phyloP scores from a whole-genome alignment of 495 filamentous ascomycete genomes.

The Chaetomium cochliodes region DNA sequence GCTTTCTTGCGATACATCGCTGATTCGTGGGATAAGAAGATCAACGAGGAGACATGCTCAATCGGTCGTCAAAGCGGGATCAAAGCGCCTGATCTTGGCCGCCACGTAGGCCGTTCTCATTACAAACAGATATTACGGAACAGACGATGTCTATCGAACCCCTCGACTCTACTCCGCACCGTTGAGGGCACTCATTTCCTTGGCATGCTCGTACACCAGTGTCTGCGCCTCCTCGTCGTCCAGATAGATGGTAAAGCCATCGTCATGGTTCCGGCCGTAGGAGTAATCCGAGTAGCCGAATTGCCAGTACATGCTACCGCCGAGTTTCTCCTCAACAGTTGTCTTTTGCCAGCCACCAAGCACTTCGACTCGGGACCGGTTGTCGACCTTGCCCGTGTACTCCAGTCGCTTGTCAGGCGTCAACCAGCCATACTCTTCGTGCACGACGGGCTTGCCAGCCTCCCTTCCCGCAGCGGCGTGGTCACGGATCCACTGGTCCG shows the following conservation, averaged over 20 bases:
- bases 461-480: conserved; percentile 57
- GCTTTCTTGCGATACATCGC: background rate
- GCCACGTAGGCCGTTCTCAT: background rate
- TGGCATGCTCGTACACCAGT: conserved; percentile 39
- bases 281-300: conserved; percentile 55
- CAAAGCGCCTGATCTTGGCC: background rate
- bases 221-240: conserved; percentile 43
- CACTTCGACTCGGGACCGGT: conserved; percentile 45
- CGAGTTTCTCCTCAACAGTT: conserved; percentile 52
- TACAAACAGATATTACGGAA: background rate
- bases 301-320: conserved; percentile 65
- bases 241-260: conserved; percentile 55
- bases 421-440: conserved; percentile 65
- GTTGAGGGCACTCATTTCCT: conserved; percentile 33
- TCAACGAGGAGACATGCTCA: background rate
- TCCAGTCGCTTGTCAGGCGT: conserved; percentile 43
- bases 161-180: background rate
- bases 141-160: background rate
- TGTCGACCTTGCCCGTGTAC: conserved; percentile 32
- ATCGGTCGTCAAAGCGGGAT: background rate
- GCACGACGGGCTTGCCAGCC: conserved; percentile 63
- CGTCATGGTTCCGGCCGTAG: conserved; percentile 57
- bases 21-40: background rate
- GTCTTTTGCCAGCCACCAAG: conserved; percentile 60
- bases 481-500: conserved; percentile 59